Conservation (phyloP, 176 grass and related monocot genomes). For the Ensete ventricosum region DNA sequence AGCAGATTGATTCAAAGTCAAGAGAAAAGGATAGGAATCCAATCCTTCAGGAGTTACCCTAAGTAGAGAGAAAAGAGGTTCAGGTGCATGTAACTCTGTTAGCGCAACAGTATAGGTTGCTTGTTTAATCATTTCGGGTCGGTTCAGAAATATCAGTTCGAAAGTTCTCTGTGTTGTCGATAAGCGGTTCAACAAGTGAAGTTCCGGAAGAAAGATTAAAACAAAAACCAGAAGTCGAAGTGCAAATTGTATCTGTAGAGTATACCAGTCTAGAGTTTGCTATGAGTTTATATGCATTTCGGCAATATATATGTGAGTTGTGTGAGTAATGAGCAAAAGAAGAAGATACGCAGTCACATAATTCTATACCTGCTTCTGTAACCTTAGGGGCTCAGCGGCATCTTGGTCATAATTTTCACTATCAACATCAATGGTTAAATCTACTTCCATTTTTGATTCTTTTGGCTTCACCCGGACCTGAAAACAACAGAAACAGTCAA, state of each 20-base stretch:
- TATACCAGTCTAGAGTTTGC: not conserved
- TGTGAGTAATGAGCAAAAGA: constrained; percentile 11
- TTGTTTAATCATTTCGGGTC: too few relatives aligned
- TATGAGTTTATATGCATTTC: not conserved
- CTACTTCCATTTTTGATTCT: constrained; percentile 66
- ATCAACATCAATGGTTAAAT: constrained; percentile 46
- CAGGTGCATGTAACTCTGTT: too few relatives aligned
- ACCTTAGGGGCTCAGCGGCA: constrained; percentile 15
- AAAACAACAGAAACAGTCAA: constrained; percentile 14
- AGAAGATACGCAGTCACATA: not conserved
- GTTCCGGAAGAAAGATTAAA: too few relatives aligned
- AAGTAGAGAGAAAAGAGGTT: too few relatives aligned
- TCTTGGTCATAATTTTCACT: constrained; percentile 71
- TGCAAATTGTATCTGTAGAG: not conserved
- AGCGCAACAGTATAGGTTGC: too few relatives aligned
- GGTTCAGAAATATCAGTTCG: too few relatives aligned
- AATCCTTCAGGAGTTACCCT: too few relatives aligned
- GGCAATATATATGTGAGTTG: constrained; percentile 4
- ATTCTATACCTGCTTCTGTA: constrained; percentile 51
- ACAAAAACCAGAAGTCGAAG: too few relatives aligned
- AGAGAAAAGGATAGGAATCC: too few relatives aligned
- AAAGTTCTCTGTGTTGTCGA: too few relatives aligned
- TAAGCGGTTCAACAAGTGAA: too few relatives aligned
- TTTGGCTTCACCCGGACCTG: constrained; percentile 70
- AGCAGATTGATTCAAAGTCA: too few relatives aligned